Evolutionary conservation across 2,329 filamentous ascomycete genomes (phyloP).

Genomic region (Periconia digitata): DNA sequence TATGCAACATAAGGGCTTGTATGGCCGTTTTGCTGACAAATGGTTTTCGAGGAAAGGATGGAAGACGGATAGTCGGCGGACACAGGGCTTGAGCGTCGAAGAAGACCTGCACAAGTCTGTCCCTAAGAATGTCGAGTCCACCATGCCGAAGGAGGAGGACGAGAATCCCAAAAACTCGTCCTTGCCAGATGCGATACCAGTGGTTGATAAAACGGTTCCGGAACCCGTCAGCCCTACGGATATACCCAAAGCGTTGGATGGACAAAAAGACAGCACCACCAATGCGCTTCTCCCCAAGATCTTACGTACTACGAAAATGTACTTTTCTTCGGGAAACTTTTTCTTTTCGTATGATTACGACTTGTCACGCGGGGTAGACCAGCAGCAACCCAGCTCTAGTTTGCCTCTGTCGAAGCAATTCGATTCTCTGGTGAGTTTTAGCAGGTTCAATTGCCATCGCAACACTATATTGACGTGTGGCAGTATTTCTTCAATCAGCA

Average conservation of each 20-base stretch:
- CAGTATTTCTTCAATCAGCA: slow-evolving; percentile 88
- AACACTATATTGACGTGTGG: background rate
- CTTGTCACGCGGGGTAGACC: slow-evolving; percentile 68
- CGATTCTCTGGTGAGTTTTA: slow-evolving; percentile 63
- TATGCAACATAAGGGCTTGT: slow-evolving; percentile 77
- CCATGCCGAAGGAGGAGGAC: slow-evolving; percentile 25
- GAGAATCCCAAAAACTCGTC: slow-evolving; percentile 18
- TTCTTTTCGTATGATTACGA: slow-evolving; percentile 96
- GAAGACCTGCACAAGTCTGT: slow-evolving; percentile 46
- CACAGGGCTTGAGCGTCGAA: slow-evolving; percentile 66
- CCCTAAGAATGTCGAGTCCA: slow-evolving; percentile 36
- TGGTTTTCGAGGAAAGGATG: slow-evolving; percentile 91
- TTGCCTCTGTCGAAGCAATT: slow-evolving; percentile 70
- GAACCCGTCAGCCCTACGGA: slow-evolving; percentile 33
- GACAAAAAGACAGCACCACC: slow-evolving; percentile 35
- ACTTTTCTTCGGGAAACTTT: slow-evolving; percentile 82
- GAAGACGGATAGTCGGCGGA: slow-evolving; percentile 69
- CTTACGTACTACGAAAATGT: slow-evolving; percentile 77
- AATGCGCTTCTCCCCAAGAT: slow-evolving; percentile 73
- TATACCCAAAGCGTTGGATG: slow-evolving; percentile 37
- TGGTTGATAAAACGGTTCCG: slow-evolving; percentile 19
- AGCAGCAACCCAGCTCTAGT: slow-evolving; percentile 47
- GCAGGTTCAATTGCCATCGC: background rate
- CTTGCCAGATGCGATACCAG: slow-evolving; percentile 23
- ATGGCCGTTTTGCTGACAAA: slow-evolving; percentile 83